Evolutionary conservation across 495 filamentous ascomycete species (phyloP).

Genomic region (Sabuloglossum arenarium): DNA sequence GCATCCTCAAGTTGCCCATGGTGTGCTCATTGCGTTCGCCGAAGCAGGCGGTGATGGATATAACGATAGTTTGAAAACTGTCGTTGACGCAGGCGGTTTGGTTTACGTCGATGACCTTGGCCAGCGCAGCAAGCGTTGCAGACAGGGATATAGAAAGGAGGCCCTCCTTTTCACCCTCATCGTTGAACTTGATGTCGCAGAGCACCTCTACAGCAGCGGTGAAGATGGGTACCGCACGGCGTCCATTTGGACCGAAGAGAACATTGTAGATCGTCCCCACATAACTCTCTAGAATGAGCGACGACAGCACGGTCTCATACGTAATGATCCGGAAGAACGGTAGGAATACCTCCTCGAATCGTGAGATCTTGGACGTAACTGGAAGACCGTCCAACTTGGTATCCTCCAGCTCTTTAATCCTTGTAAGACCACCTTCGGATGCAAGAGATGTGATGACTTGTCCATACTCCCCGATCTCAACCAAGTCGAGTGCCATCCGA

Average conservation of each 20-base stretch:
- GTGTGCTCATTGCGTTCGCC: neutral
- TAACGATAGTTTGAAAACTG: neutral
- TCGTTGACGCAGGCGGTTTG: conserved; percentile 16
- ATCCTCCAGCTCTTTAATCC: conserved; percentile 17
- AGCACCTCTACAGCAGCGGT: conserved; percentile 9
- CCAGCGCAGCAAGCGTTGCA: too few relatives aligned
- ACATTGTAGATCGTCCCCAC: conserved; percentile 36
- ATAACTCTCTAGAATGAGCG: conserved; percentile 29
- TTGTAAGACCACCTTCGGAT: conserved; percentile 16
- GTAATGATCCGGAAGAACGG: conserved; percentile 32
- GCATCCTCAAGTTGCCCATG: neutral
- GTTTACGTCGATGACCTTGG: conserved; percentile 12
- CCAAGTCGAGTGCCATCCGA: conserved; percentile 13
- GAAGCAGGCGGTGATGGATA: neutral
- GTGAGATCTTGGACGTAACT: conserved; percentile 3
- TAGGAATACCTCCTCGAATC: conserved; percentile 19
- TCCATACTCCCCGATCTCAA: too few relatives aligned
- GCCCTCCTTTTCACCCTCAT: conserved; percentile 4
- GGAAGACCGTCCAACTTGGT: conserved; percentile 13
- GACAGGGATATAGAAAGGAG: too few relatives aligned
- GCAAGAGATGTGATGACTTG: conserved; percentile 17
- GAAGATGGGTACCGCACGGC: conserved; percentile 24
- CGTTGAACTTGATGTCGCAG: neutral
- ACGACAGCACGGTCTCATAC: conserved; percentile 28
- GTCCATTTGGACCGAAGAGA: conserved; percentile 29